Base-by-base conservation (phyloP, 768 basidiomycete genomes). In the Calocera cornea region DNA sequence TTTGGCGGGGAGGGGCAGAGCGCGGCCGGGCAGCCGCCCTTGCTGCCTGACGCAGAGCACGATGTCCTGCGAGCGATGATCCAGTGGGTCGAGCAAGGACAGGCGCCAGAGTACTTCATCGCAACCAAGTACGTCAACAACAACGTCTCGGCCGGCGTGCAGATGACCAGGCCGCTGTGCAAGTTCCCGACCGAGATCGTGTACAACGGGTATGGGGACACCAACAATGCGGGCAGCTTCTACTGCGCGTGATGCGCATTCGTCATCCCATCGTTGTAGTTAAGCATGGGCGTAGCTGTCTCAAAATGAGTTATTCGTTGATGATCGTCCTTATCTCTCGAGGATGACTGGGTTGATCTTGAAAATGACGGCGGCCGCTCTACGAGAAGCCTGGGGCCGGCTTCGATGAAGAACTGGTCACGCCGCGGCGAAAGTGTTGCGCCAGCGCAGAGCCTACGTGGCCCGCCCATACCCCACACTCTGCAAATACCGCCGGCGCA, bases 71-170 rank as follows among this genome's bases (percentile, higher is more conserved):
- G 72, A 7, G 75, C 75, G 3, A 69, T 77, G 17, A 76, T 78
- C 11, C 69, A 69, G 24, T 78, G 77, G 77, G 75, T 78, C 38
- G 77, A 78, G 69, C 41, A 74, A 7, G 76, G 71, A 5, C 50
- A 69, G n/a, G 74, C 74, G 11, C 77, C 77, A 0, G 69, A 69
- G 5, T 67, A 40, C 10, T 38, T 77, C 24, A 72, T 65, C 24
- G 76, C 74, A 64, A 87, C 71, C 67, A 67, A 67, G 63, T 67
- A 67, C 34, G 64, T 41, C 38, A 67, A 67, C 63, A 67, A 67
- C 31, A 67, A 64, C 19, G 67, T 24, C 3, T 63, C 38, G 17
- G 44, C 38, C 24, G 67, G 67, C 29, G 67, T 67, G 40, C 67
- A 67, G n/a, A 64, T 67, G 40, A 67, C 67, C 33, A 41, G 67